phyloP scores from a whole-genome alignment of 2,329 filamentous ascomycete genomes.

The Pseudopyricularia javanii region DNA sequence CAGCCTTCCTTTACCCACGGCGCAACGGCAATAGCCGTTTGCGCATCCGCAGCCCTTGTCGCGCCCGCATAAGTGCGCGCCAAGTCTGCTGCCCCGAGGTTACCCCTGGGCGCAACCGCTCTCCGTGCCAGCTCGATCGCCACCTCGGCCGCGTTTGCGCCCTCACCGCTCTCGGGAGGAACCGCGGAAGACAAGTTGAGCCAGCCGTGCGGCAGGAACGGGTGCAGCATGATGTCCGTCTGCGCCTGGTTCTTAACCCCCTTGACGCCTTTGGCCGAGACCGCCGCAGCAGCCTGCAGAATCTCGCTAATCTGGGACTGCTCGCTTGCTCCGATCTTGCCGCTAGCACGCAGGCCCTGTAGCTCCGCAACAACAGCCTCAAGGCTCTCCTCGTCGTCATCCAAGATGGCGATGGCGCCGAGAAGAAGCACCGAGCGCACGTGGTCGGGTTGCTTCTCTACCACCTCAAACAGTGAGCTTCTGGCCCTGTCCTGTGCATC shows the following conservation, averaged over 20 bases:
- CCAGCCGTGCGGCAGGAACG: conserved; percentile 73
- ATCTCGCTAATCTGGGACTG: conserved; percentile 62
- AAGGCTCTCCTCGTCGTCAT: conserved; percentile 65
- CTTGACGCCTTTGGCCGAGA: conserved; percentile 30
- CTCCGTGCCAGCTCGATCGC: conserved; percentile 67
- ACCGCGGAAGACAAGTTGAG: conserved; percentile 48
- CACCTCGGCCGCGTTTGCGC: conserved; percentile 46
- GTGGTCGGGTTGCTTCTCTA: conserved; percentile 63
- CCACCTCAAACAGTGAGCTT: conserved; percentile 66
- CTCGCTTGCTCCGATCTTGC: conserved; percentile 49
- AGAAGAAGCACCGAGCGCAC: conserved; percentile 70
- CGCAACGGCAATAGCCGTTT: conserved; percentile 65
- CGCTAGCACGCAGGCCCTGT: conserved; percentile 55
- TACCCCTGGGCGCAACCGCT: conserved; percentile 60
- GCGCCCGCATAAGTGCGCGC: conserved; percentile 64
- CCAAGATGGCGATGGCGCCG: conserved; percentile 71
- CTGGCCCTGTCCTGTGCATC: conserved; percentile 65
- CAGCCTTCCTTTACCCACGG: conserved; percentile 65
- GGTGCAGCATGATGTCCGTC: conserved; percentile 68
- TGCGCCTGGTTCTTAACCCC: conserved; percentile 50
- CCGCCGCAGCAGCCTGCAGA: conserved; percentile 57
- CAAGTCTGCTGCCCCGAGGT: conserved; percentile 56
- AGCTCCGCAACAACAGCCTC: conserved; percentile 74
- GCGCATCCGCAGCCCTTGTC: conserved; percentile 58
- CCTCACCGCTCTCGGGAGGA: background rate